Base-by-base conservation (phyloP, 169 alveolate species). In the Plasmodium cynomolgi region DNA sequence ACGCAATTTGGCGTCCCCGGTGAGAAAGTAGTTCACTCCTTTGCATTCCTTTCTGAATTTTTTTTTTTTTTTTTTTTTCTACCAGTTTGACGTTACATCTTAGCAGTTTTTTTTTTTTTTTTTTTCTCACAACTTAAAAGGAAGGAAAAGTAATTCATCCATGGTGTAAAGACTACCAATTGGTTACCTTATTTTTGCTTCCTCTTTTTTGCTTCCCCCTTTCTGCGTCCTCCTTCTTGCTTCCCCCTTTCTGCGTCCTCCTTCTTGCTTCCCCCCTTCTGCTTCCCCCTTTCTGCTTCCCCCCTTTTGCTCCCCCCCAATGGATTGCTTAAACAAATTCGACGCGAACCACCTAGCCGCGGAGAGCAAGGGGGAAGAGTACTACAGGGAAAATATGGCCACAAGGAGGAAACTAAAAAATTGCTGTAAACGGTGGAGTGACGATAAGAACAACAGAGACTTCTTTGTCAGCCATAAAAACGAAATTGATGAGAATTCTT, bases 371-470 rank as follows among this genome's bases (percentile, higher is more conserved):
- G 82, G 44, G 47, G 73, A 5, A 31, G 79, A 8, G 58, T 56
- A 80, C 47, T 84, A 88, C 29, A 20, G 4, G 33, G 73, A 80
- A 8, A 50, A 79, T 13, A 83, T 31, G 29, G 71, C 71, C 13
- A 88, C 44, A 26, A 88, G 17, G 71, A 41, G 71, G 47, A 88
- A 88, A 26, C 33, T 79, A 9, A 77, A 88, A 79, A 88, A 88
- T 79, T 88, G 94, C 71, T 88, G 94, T 41, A 88, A 80, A 79
- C 79, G 73, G 71, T 88, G 94, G 94, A 88, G 94, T 62, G 72
- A 58, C 33, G 71, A 62, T 58, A 79, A 79, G 83, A 58, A 88
- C 47, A 79, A 62, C 72, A 88, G 71, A 9, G 47, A 88, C 47
- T 34, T 79, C 26, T 34, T 72, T 26, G 20, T 84, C 54, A 80